These are phyloP conservation scores for Lachancea mirantina DNA, from an alignment of 805 yeast genomes.

Conservation along the genomic window DNA sequence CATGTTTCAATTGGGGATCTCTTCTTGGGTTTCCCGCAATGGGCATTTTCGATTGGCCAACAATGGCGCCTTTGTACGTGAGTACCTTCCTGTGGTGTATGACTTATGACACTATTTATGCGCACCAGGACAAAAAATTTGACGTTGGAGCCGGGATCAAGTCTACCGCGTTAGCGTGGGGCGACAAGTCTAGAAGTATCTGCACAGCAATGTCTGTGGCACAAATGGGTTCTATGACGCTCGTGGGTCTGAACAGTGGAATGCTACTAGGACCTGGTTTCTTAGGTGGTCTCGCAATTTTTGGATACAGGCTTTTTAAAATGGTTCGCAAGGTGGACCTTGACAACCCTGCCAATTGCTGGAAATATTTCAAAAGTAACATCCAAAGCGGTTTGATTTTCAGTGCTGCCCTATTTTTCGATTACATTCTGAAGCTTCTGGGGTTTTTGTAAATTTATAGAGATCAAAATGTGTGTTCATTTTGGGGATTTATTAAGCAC, in stretches of 20 bases:
- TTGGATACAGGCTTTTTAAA: conserved; percentile 57
- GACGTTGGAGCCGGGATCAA: conserved; percentile 89
- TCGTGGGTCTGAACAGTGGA: conserved; percentile 69
- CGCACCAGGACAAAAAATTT: conserved; percentile 91
- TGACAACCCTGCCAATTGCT: conserved; percentile 73
- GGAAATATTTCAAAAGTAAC: conserved; percentile 72
- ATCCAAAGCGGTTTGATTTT: conserved; percentile 68
- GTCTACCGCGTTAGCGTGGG: conserved; percentile 96
- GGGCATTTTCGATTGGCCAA: conserved; percentile 70
- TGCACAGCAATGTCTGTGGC: conserved; percentile 55
- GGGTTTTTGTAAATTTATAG: conserved; percentile 20
- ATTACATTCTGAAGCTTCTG: conserved; percentile 44
- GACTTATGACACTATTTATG: conserved; percentile 93
- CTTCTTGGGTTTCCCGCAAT: conserved; percentile 92
- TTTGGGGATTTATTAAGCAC: too few species aligned
- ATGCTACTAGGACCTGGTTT: conserved; percentile 76
- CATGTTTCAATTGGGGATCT: conserved; percentile 93
- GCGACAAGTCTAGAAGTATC: conserved; percentile 63
- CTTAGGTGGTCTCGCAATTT: conserved; percentile 54
- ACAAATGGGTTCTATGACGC: conserved; percentile 56
- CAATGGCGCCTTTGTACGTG: conserved; percentile 70
- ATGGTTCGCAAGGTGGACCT: conserved; percentile 73
- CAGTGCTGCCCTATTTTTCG: conserved; percentile 59
- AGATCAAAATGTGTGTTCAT: conserved; percentile 2
- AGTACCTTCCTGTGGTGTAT: conserved; percentile 88